Base-by-base conservation (phyloP, 306 rosid species). In the Myrica gale region DNA sequence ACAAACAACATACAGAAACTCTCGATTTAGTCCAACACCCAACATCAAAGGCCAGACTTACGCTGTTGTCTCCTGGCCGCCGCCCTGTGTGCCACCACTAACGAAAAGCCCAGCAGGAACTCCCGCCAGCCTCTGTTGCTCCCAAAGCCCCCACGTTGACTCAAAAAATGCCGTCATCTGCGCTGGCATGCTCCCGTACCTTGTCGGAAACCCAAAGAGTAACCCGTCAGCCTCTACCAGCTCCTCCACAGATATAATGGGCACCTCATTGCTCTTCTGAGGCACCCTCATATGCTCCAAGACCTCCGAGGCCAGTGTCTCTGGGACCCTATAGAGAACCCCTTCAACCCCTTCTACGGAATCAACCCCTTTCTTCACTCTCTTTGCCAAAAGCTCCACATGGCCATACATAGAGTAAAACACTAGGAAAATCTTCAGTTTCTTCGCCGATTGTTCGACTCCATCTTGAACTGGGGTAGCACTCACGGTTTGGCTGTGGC, bases 11-110 rank as follows among this genome's bases (percentile, higher is more conserved):
- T n/a, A 71, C 4, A 57, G 6, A 9, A 65, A 55, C 48, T 71
- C 51, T 20, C 43, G 69, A 75, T 41, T 1, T 51, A 42, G 60
- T 41, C 23, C 9, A 51, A 71, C 12, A 32, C 53, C 41, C 67
- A 70, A 71, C 4, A 83, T 11, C 9, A 52, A 13, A 52, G 56
- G 48, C 44, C 11, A 16, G 52, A 79, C 90, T 88, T 86, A 90
- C 96, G 88, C 91, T 4, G 92, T 90, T 42, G 92, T 89, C 81
- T 92, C 97, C 82, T 92, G 97, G 6, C 97, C 97, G 16, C 97
- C 97, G 11, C 97, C 97, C 68, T 90, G 97, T 1, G 96, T 87
- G 71, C 96, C 97, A 11, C 96, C 87, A 42, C 96, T 87, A 9
- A 88, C 92, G 75, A 92, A 92, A 79, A 92, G 85, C 5, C 96